Base-by-base conservation (phyloP, 2,329 filamentous ascomycete species). In the Penicillium sp. region DNA sequence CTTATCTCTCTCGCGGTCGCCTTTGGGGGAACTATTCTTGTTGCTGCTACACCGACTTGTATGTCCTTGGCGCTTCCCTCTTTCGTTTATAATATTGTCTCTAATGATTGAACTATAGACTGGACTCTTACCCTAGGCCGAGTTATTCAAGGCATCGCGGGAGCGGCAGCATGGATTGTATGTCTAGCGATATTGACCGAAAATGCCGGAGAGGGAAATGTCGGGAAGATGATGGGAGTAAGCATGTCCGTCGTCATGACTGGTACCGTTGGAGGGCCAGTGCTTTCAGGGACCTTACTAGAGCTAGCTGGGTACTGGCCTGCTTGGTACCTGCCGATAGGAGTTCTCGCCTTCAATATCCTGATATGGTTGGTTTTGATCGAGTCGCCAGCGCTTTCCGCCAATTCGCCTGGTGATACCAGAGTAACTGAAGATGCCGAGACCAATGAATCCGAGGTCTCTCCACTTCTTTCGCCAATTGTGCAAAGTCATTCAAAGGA, bases 131-230 rank as follows among this genome's bases (percentile, higher is more conserved):
- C 68, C 31, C 7, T 65, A 8, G 72, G 71, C 13, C 65, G 71
- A 4, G 50, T 70, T 45, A 19, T 74, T 11, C 72, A 74, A 49
- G 64, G 63, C 2, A 55, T 71, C 11, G 63, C 66, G 5, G 68
- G 70, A 8, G 63, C 67, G 3, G 67, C 59, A 6, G 60, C 66
- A n/a, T 74, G 72, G 72, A 69, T 72, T 7, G 62, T 73, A 27
- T 71, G 71, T 9, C 58, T 73, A 24, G 66, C 71, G 4, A 65
- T 67, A 1, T 47, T 72, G 11, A 62, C 65, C 21, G 70, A 73
- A 31, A 70, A 64, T 31, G 64, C 71, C 26, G 63, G 59, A 1
- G 54, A 55, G 13, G 61, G 68, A 8, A 55, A 70, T 24, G 62
- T 68, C 11, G 71, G 71, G 4, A 68, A 65, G 39, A 61, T 64